phyloP scores from a whole-genome alignment of 1,284 basidiomycete genomes.

The Lentinula novae-zelandiae region DNA sequence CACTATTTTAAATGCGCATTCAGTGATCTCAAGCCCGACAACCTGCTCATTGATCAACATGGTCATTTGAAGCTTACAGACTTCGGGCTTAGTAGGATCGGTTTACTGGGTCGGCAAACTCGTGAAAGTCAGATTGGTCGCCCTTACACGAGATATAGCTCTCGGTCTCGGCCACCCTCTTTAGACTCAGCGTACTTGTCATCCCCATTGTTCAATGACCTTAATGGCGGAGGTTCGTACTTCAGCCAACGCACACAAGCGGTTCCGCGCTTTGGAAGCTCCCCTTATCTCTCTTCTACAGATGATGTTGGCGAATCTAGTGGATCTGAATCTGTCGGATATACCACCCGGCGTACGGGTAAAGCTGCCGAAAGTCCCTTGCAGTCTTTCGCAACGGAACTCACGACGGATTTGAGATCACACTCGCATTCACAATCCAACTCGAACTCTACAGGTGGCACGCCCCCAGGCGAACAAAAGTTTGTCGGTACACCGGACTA shows the following conservation, averaged over 20 bases:
- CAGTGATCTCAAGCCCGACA: conserved; percentile 98
- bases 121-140: conserved; percentile 68
- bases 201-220: conserved; percentile 64
- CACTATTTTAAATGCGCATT: conserved; percentile 14
- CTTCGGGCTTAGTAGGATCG: conserved; percentile 96
- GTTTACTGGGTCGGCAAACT: conserved; percentile 94
- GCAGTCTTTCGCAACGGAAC: conserved; percentile 78
- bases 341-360: conserved; percentile 50
- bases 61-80: conserved; percentile 98
- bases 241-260: conserved; percentile 65
- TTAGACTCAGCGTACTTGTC: conserved; percentile 80
- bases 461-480: conserved; percentile 82
- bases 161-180: conserved; percentile 73
- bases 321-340: conserved; percentile 72
- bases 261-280: conserved; percentile 53
- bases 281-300: conserved; percentile 62
- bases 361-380: conserved; percentile 68
- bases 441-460: conserved; percentile 45
- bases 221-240: conserved; percentile 69
- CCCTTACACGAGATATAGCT: conserved; percentile 56
- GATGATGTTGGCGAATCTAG: conserved; percentile 79
- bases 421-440: conserved; percentile 50
- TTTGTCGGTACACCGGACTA: conserved; percentile 98
- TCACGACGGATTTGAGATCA: conserved; percentile 76
- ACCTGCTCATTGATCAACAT: conserved; percentile 92